Percentiles rank a stretch among this genome's conserved stretches.
These are phyloP conservation scores for Globisporangium paddicum DNA, from an alignment of 352 stramenopile genomes.

Conservation along the genomic window DNA sequence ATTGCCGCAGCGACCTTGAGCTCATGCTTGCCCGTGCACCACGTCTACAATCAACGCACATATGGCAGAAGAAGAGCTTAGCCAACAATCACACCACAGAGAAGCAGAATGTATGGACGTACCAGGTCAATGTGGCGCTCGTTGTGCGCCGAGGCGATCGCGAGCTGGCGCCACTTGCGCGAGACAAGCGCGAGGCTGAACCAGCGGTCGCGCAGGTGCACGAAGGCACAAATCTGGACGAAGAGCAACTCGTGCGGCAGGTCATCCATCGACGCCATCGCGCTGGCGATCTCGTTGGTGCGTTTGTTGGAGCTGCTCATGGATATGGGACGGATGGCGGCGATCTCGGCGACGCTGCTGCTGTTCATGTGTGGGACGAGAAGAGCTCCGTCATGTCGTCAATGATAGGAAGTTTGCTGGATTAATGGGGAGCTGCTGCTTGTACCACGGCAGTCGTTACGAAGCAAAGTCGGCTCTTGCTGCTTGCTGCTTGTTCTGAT, in stretches of 20 bases:
- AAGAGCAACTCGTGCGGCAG: constrained; percentile 44
- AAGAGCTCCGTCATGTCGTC: constrained; percentile 6
- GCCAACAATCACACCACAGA: not conserved
- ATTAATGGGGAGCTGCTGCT: not conserved
- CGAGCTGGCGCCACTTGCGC: constrained; percentile 45
- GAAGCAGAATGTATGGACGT: constrained; percentile 3
- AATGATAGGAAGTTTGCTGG: not conserved
- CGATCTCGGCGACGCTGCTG: not conserved
- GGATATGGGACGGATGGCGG: not conserved
- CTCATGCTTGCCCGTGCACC: constrained; percentile 62
- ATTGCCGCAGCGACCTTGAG: constrained; percentile 36
- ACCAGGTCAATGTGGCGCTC: constrained; percentile 55
- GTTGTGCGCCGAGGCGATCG: constrained; percentile 49
- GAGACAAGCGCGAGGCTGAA: constrained; percentile 46
- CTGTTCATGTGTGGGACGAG: not conserved
- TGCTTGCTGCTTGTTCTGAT: not conserved
- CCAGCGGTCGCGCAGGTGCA: constrained; percentile 58
- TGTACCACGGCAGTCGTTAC: not conserved
- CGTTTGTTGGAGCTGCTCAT: not conserved
- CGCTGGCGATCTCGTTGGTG: not conserved
- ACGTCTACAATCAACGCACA: constrained; percentile 35
- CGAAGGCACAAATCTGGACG: constrained; percentile 41
- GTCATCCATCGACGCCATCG: constrained; percentile 19
- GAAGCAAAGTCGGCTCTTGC: not conserved
- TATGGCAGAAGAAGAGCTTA: not conserved